Evolutionary conservation across 331 rosid genomes (phyloP).

Genomic region (Pyrus hybrid): DNA sequence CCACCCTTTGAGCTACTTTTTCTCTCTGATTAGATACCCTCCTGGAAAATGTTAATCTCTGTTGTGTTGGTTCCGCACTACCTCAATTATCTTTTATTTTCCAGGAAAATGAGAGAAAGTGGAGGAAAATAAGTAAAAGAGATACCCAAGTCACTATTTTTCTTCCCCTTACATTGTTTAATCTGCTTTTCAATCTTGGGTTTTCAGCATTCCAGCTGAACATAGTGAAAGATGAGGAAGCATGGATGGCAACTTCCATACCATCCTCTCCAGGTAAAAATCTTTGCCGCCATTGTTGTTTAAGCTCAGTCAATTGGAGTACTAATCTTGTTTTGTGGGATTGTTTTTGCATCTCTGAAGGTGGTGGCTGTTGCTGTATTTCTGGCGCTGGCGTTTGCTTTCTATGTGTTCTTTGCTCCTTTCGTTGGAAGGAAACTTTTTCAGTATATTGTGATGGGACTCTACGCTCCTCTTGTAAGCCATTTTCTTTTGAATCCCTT

Average conservation of each 20-base stretch:
- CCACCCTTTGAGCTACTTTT: conserved; percentile 33
- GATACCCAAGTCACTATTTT: conserved; percentile 8
- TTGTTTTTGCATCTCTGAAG: conserved; percentile 24
- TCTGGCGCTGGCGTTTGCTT: conserved; percentile 93
- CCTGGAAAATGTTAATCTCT: conserved; percentile 24
- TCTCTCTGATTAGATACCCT: conserved; percentile 15
- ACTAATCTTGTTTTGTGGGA: not conserved
- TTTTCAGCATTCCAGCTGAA: conserved; percentile 24
- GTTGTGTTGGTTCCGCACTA: conserved; percentile 31
- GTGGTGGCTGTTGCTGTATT: conserved; percentile 99
- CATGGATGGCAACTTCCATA: conserved; percentile 97
- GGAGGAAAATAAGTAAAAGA: conserved; percentile 8
- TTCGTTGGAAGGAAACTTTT: conserved; percentile 80
- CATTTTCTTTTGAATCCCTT: conserved; percentile 8
- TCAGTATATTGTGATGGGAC: conserved; percentile 75
- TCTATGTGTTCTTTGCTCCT: conserved; percentile 96
- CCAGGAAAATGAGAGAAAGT: conserved; percentile 30
- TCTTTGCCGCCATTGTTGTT: not conserved
- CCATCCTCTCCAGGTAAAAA: conserved; percentile 89
- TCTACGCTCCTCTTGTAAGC: conserved; percentile 88
- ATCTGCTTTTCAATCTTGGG: conserved; percentile 4
- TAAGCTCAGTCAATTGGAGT: not conserved
- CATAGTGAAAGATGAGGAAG: conserved; percentile 56
- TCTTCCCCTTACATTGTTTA: conserved; percentile 8
- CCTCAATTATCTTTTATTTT: conserved; percentile 29